Base-by-base conservation (phyloP, 495 filamentous ascomycete genomes). In the Astrothelium subdiscretum region DNA sequence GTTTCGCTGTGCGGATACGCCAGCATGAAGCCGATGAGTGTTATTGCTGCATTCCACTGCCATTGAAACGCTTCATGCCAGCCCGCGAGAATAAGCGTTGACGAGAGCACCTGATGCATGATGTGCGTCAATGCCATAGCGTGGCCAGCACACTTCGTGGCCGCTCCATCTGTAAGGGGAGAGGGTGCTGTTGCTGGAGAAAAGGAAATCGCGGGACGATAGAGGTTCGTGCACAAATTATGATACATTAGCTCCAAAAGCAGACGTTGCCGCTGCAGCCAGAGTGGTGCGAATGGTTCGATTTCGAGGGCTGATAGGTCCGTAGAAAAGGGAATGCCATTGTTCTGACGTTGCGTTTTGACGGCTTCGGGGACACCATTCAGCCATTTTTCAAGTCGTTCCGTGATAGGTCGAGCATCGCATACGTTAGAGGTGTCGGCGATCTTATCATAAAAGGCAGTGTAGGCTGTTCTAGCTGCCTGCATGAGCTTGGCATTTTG, bases 171-270 rank as follows among this genome's bases (percentile, higher is more conserved):
- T 3, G 72, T 70, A 31, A 67, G 59, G 5, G 68, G 67, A 18
- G 59, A 61, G 32, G 20, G 31, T 6, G 54, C 43, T 63, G 63
- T 27, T 57, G 62, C 2, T 2, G 61, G 61, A 24, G 63, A 52
- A 61, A 80, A 79, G 58, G 60, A 70, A 31, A 82, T 77, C 48
- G 81, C 76, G 3, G 79, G 78, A 3, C 80, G 77, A 62, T 76
- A 77, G 5, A 81, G 63, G 59, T 72, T 78, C 51, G 75, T 73
- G 62, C 61, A 65, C 1, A 77, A 66, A 48, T 78, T 72, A 63
- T 83, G 80, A 61, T 83, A 83, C 8, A 74, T 59, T 0, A 80
- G 73, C 62, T 84, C 80, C 1, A 84, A 72, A 48, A 78, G 69
- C 0, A 82, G 43, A 13, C 79, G 77, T 59, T 84, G 81, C 20